Evolutionary conservation across 2,329 filamentous ascomycete species (phyloP), one percentile per base, ranked within the genome.

Genomic region (Pyrenophora teres): DNA sequence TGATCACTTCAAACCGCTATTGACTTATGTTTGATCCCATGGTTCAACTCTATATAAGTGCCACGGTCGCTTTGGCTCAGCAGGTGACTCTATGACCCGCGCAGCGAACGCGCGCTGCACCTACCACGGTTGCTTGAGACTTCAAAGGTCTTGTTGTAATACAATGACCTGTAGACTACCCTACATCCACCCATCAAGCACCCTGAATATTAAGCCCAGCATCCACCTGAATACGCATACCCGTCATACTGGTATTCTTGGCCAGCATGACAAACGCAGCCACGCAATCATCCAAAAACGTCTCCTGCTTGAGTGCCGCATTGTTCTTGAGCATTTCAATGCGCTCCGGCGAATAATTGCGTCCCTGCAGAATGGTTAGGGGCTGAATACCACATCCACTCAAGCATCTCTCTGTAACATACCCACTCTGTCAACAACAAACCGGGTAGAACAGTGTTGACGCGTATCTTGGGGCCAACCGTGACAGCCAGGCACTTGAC

Each of bases 401-500:
- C 13, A 15, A 23, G 16, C 16, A 31, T 10, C 19, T 9, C 25
- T 35, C 27, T 41, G 23, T 31, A 6, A 54, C 60, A 13, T 54
- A 70, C 67, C 71, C 71, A 74, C 59, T 74, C 71, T 83, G 87
- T 89, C 63, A 87, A 71, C 54, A 89, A 66, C 52, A 88, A 72
- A 1, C 86, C 86, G 0, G 87, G 87, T 44, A 86, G 70, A 1
- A 89, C 81, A 10, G 85, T 84, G 69, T 89, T 89, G 37, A 87
- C 77, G 30, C 87, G 76, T 27, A 87, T 77, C 68, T 87, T 87
- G 5, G 78, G 75, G 0, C 85, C 85, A 59, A 87, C 83, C 4
- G 81, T 85, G 47, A 77, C 74, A 2, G 85, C 86, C 13, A 89
- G 75, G 59, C 84, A 85, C 62, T 85, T 86, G 75, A 87, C 85